Base-by-base conservation (phyloP, 1,284 basidiomycete species). In the Leccinum griseonigrum region DNA sequence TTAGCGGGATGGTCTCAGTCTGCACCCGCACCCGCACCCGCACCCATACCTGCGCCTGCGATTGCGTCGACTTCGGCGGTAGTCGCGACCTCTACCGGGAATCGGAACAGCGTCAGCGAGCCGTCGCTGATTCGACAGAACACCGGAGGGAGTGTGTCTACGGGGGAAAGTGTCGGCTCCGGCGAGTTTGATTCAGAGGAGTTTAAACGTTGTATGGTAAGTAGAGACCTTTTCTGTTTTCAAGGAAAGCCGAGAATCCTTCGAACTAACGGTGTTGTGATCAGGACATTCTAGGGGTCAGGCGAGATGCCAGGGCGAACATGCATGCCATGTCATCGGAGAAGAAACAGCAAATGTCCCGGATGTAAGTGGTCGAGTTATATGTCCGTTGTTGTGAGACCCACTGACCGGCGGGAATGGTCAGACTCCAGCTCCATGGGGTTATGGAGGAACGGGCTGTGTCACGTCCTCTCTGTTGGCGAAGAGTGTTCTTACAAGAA, bases 211-310 rank as follows among this genome's bases (percentile, higher is more conserved):
- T 85, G 92, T 78, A 81, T 94, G 71, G 90, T 92, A 70, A 57
- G 85, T 76, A 22, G 8, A 3, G 32, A 14, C 10, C 40, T 26
- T 38, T 36, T 10, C 40, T 29, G 50, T 11, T 22, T 28, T 48
- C 43, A 13, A 14, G 22, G 18, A 26, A 16, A 40, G 16, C 43
- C 10, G 9, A 59, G 26, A 34, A 22, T 36, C 57, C 26, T 54
- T 31, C 61, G 40, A 55, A 50, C 5, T 59, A 16, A 38, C 18
- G n/a, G n/a, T 46, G 43, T 18, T 38, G 28, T 55, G 57, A 72
- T 50, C 32, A 88, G 91, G 84, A 90, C 64, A 83, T 88, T n/a
- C 71, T 93, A 22, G 91, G 86, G 11, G 73, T 95, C 61, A 92
- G 91, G 70, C 89, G 85, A 14, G 81, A 84, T 1, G 85, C 85